phyloP scores from a whole-genome alignment of 306 rosid species.

The Inga leiocalycina region DNA sequence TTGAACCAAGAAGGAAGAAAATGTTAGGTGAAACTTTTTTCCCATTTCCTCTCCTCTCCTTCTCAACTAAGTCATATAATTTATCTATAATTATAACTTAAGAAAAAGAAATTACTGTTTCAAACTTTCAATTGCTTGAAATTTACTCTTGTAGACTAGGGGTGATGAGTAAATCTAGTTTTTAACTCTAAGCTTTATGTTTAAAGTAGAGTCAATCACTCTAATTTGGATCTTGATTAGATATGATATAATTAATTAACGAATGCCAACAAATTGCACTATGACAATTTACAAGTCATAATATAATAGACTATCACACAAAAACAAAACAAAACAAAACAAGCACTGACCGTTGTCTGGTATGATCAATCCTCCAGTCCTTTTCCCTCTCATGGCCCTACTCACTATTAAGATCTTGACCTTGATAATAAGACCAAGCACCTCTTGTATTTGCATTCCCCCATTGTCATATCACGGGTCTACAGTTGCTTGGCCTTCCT shows the following conservation, averaged over 20 bases:
- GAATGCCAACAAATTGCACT: not conserved
- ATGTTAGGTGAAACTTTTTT: not conserved
- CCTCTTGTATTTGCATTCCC: no score
- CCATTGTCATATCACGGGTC: no score
- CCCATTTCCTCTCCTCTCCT: not conserved
- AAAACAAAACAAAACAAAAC: not conserved
- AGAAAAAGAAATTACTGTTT: not conserved
- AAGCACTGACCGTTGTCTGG: not conserved
- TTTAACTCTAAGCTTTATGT: not conserved
- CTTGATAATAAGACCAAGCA: no score
- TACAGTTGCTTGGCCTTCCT: no score
- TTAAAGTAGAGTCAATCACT: not conserved
- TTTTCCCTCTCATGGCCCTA: not conserved
- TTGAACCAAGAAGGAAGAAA: not conserved
- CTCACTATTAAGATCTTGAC: no score
- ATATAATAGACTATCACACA: not conserved
- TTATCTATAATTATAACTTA: not conserved
- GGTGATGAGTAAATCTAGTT: not conserved
- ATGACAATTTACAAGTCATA: not conserved
- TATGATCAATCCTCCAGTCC: not conserved
- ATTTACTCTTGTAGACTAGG: not conserved
- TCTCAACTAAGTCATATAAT: not conserved
- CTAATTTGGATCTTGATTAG: not conserved
- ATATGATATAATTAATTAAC: not conserved
- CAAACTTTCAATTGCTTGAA: not conserved